Evolutionary conservation across 78 protist species (phyloP), one percentile per base, ranked within the genome.

Genomic region (Andalucia godoyi): DNA sequence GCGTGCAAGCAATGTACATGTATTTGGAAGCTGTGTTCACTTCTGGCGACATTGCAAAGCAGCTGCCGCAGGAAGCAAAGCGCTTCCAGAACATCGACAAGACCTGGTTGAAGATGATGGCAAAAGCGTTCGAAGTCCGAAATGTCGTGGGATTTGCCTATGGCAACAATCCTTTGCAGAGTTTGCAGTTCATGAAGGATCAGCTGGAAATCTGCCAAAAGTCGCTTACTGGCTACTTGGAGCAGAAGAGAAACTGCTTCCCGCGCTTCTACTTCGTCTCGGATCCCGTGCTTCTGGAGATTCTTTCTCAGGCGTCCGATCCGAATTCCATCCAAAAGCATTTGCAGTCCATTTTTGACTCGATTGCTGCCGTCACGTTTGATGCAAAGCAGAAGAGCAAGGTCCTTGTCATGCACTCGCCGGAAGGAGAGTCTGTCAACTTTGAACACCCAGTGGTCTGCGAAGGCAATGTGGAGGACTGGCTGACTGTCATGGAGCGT

Each of bases 221-320:
- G 66, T 61, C 84, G 23, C 79, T 90, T 23, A 34, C 71, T 2
- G 75, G 84, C 29, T 90, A 90, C 67, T 70, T 90, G 6, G 96
- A 90, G 46, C 18, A 30, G 41, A 90, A 90, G 63, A 81, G 92
- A 2, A 13, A 29, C 12, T 30, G 65, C 2, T 90, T 86, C 80
- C 90, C 92, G 5, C 90, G 96, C 42, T 90, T 90, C 82, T 90
- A 70, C 73, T 90, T 90, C 51, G 84, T 85, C 33, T 83, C 91
- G 8, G 90, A 90, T 47, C n/a, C 88, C 32, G 81, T 53, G 13
- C 72, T 90, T 57, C 84, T 90, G 21, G 90, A 84, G 49, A 77
- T 90, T 4, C 83, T 90, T 5, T 86, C 91, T 2, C 89, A 84
- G 52, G 85, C 85, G 4, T 59, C 82, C 18, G 87, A 88, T 64